phyloP scores from a whole-genome alignment of 2,329 filamentous ascomycete genomes.

The Cladosporium colombiae region DNA sequence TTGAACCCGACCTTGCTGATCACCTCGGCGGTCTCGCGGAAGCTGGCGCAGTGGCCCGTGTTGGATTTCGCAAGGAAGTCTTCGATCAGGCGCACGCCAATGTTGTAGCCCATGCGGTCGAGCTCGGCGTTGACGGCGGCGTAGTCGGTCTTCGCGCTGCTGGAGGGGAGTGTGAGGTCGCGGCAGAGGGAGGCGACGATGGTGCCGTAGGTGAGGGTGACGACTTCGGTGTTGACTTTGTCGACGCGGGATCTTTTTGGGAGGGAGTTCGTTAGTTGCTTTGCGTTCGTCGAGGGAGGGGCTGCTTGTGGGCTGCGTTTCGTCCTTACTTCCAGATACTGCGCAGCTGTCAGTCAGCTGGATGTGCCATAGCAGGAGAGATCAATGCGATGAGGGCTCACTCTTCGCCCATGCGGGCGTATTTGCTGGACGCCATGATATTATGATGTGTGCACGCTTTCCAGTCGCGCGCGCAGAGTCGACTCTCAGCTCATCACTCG shows the following conservation, averaged over 20 bases:
- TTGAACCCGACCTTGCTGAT: constrained; percentile 99
- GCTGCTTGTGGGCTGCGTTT: neutral
- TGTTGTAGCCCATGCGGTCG: constrained; percentile 99
- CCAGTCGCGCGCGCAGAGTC: constrained; percentile 23
- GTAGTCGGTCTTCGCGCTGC: constrained; percentile 74
- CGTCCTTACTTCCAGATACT: constrained; percentile 91
- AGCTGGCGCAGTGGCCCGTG: constrained; percentile 84
- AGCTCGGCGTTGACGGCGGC: constrained; percentile 95
- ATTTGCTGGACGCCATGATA: constrained; percentile 61
- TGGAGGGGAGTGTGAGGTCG: constrained; percentile 62
- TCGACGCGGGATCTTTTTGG: constrained; percentile 80
- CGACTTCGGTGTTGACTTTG: constrained; percentile 96
- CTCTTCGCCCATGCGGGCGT: constrained; percentile 73
- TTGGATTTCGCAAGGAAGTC: constrained; percentile 97
- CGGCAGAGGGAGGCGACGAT: constrained; percentile 96
- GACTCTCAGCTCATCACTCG: constrained; percentile 32
- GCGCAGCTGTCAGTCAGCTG: constrained; percentile 39
- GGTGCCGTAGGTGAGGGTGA: constrained; percentile 95
- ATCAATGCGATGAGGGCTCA: constrained; percentile 47
- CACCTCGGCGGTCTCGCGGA: constrained; percentile 94
- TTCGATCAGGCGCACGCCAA: constrained; percentile 91
- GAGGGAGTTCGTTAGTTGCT: neutral
- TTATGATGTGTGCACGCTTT: constrained; percentile 22
- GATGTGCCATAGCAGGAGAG: constrained; percentile 21
- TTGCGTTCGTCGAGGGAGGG: neutral